Base-by-base conservation (phyloP, 192 early-diverging fungal genomes). In the Entomortierella parvispora region DNA sequence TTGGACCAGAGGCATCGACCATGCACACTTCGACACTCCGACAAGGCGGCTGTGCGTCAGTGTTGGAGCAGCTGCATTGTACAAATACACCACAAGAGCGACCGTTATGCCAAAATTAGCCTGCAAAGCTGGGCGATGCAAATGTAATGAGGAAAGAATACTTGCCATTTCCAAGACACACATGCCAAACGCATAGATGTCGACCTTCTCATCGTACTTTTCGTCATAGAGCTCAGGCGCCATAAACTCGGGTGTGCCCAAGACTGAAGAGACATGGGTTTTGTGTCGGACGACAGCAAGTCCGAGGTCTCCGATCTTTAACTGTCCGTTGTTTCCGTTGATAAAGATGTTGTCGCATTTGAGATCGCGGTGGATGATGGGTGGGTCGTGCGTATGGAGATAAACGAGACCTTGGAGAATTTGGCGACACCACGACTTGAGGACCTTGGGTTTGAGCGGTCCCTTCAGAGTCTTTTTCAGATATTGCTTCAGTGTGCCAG, bases 171-270 rank as follows among this genome's bases (percentile, higher is more conserved):
- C 87, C 20, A 90, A 65, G 31, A 87, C 70, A 83, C 93, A 91
- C 91, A 95, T 91, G 52, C 94, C 94, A 83, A 95, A 95, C 34
- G 94, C 92, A 79, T 95, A 95, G 54, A 95, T 92, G 51, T 95
- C 94, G 32, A 95, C 94, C 65, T 90, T 92, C 81, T 95, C 94
- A 59, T 89, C 89, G 77, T 95, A 95, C 23, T 90, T 84, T 67
- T 95, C 94, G 61, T 95, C 93, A 60, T 95, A 95, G 74, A 95
- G 85, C 58, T 95, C 94, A 3, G 94, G 94, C 0, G 94, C 94
- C 93, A 95, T 95, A 75, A 95, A 95, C 76, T 95, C 92, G 32
- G 92, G 93, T 0, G 90, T 92, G 29, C 90, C 91, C 23, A 93
- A 81, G 42, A 92, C 91, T n/a, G 88, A 90, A 4, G 89, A 90